Evolutionary conservation across 139 green algal species (phyloP).

Genomic region (Pseudopediastrum boryanum): DNA sequence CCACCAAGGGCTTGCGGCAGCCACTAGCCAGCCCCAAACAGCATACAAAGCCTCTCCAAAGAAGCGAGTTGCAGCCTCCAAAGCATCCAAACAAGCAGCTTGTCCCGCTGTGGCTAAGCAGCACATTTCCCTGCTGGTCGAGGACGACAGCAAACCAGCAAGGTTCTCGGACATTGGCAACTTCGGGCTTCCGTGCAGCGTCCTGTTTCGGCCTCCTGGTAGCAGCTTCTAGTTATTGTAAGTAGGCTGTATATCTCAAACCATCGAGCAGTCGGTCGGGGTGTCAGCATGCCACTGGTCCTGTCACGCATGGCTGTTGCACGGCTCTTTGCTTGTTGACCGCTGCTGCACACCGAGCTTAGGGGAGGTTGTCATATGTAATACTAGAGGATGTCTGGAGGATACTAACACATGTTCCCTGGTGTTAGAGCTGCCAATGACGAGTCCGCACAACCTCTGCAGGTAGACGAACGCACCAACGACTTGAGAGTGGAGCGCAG

Average conservation of each 20-base stretch:
- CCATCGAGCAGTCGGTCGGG: neutral
- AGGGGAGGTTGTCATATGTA: too few species aligned
- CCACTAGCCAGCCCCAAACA: neutral
- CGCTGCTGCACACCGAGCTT: too few species aligned
- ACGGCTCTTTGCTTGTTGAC: neutral
- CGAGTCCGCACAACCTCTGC: neutral
- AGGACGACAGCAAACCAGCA: slow-evolving; percentile 32
- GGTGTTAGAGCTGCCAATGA: too few species aligned
- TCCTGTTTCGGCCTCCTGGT: slow-evolving; percentile 11
- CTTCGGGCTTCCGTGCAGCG: neutral
- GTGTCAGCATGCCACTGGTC: too few species aligned
- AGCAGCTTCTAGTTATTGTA: slow-evolving; percentile 16
- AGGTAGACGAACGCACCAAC: neutral
- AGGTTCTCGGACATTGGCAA: slow-evolving; percentile 22
- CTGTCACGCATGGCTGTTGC: neutral
- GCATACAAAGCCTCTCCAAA: neutral
- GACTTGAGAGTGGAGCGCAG: neutral
- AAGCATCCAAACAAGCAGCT: neutral
- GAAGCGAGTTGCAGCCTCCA: neutral
- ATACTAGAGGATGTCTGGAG: too few species aligned
- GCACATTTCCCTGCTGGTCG: neutral
- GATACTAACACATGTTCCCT: too few species aligned
- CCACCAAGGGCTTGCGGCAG: too few species aligned
- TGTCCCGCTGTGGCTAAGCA: too few species aligned
- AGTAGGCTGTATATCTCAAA: neutral